Evolutionary conservation across 139 green algal species (phyloP), one percentile per base, ranked within the genome.

Genomic region (Spirogloea muscicola): DNA sequence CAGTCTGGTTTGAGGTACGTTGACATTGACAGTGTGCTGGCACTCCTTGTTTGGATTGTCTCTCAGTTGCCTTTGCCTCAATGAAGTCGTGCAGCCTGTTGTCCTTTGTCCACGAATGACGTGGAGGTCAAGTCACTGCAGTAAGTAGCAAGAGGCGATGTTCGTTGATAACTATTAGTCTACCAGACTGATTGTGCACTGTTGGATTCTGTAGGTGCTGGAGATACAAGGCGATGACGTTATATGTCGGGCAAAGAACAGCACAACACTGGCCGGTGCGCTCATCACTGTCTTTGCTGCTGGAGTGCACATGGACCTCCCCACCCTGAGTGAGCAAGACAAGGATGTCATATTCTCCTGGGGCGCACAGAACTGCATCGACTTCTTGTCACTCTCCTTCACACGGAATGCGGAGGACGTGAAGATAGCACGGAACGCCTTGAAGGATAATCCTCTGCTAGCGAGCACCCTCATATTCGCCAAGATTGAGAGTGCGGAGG

Each of bases 401-500:
- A 96, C 98, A 72, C 87, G 93, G 55, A 95, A 96, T 83, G 93
- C 89, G 39, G 74, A 64, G 1, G 94, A 99, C 76, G 42, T 98
- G 2, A 87, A 27, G 33, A 60, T 25, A 27, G 1, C 0, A 16
- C 49, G 27, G 27, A 27, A 60, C 34, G 7, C 49, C 59, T n/a
- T 31, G 6, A 27, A 62, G 29, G 25, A 62, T 25, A 61, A 38
- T 27, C 25, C 58, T 60, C 16, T 25, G 27, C 49, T 29, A 60
- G 34, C 0, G 1, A 64, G 29, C 59, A 0, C 2, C 72, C 81
- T 67, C 80, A 86, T 98, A 85, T 96, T 96, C 77, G 84, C 76
- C 72, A 98, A 98, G 86, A 90, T 97, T 65, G 94, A 98, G 88
- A 98, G 97, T 84, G 90, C 96, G 84, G 92, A 97, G 87, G 94